Conservation (phyloP, 1,284 basidiomycete genomes). For the Hymenochaete sp. region DNA sequence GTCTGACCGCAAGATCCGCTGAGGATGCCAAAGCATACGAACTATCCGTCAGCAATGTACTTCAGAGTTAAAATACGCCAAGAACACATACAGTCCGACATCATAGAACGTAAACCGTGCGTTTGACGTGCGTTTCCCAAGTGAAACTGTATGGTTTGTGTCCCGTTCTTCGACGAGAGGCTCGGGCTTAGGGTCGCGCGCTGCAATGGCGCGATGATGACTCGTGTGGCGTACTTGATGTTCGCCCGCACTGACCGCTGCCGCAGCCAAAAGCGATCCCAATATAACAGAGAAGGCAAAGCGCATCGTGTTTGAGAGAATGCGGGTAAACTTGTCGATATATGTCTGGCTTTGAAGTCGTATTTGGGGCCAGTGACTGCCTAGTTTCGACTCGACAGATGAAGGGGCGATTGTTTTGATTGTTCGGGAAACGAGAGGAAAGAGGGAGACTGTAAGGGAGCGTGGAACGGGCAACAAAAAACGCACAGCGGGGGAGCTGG, state of each 20-base stretch:
- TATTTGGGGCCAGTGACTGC: no score
- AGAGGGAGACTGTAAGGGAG: neutral
- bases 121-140: slow-evolving; percentile 27
- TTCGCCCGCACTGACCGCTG: slow-evolving; percentile 28
- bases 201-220: slow-evolving; percentile 38
- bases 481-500: slow-evolving; percentile 9
- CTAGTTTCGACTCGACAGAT: neutral
- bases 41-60: slow-evolving; percentile 21
- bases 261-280: slow-evolving; percentile 26
- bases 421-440: no score
- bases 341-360: no score
- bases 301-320: slow-evolving; percentile 22
- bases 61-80: neutral
- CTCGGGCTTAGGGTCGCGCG: slow-evolving; percentile 25
- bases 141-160: slow-evolving; percentile 25
- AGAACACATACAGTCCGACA: slow-evolving; percentile 41
- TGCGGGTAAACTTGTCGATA: no score
- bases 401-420: no score
- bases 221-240: slow-evolving; percentile 26
- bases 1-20: slow-evolving; percentile 35
- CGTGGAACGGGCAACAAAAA: slow-evolving; percentile 6
- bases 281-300: slow-evolving; percentile 23
- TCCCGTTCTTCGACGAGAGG: neutral
- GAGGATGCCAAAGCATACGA: slow-evolving; percentile 12
- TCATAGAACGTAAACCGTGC: slow-evolving; percentile 46